phyloP scores from a whole-genome alignment of 306 rosid species.

The Rosa multiflora region DNA sequence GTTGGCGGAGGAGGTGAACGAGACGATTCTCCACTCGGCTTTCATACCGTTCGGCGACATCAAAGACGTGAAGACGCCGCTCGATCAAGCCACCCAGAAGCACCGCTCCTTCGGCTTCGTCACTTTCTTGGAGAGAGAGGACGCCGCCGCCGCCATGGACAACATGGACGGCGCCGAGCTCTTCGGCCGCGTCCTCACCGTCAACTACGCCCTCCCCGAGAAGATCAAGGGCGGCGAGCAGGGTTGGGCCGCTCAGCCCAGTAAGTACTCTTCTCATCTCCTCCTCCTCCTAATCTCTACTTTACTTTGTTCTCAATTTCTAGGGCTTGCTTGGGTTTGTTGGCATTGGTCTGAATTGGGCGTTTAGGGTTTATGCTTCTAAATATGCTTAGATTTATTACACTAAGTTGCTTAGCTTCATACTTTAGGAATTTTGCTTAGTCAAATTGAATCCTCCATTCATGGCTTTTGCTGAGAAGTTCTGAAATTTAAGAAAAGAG shows the following conservation, averaged over 20 bases:
- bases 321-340: not conserved
- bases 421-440: not conserved
- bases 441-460: not conserved
- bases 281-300: not conserved
- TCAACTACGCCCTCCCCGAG: conserved; percentile 91
- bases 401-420: not conserved
- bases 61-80: conserved; percentile 89
- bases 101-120: conserved; percentile 98
- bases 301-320: not conserved
- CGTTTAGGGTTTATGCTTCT: not conserved
- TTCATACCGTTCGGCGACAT: conserved; percentile 95
- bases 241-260: conserved; percentile 99
- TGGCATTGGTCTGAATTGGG: not conserved
- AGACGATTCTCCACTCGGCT: conserved; percentile 75
- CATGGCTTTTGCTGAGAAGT: not conserved
- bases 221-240: conserved; percentile 93
- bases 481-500: not conserved
- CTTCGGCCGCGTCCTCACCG: conserved; percentile 95
- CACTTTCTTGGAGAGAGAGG: conserved; percentile 87
- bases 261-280: conserved; percentile 33
- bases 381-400: not conserved
- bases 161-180: conserved; percentile 98
- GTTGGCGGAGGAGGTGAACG: conserved; percentile 90
- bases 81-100: conserved; percentile 95
- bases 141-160: conserved; percentile 93